These are phyloP conservation scores for Trypanosoma lewisi DNA, from an alignment of 208 protist genomes.

Conservation along the genomic window DNA sequence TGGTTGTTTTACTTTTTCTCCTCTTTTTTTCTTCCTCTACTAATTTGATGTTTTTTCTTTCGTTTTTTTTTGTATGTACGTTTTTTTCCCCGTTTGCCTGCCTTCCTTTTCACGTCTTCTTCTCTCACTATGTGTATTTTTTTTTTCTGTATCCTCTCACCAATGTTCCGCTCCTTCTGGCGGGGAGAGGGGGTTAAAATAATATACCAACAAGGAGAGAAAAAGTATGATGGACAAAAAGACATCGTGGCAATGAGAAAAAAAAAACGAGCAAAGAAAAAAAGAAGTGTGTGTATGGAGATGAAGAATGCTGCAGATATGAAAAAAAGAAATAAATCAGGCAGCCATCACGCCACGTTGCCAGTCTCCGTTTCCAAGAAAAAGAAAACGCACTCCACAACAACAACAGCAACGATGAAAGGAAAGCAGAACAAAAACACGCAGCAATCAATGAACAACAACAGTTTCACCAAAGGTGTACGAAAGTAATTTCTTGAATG, in stretches of 20 bases:
- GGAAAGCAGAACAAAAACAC: too few relatives aligned
- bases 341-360: constrained; percentile 9
- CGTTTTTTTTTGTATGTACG: not conserved
- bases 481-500: constrained; percentile 27
- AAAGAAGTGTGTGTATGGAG: constrained; percentile 17
- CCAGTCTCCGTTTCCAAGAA: not conserved
- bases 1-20: not conserved
- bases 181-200: too few relatives aligned
- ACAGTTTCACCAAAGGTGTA: constrained; percentile 35
- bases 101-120: not conserved
- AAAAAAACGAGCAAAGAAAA: constrained; percentile 20
- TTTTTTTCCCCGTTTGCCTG: not conserved
- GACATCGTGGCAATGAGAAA: not conserved
- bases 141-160: constrained; percentile 14
- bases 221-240: not conserved
- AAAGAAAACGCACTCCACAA: constrained; percentile 14
- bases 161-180: constrained; percentile 9
- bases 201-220: not conserved
- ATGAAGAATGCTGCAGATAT: constrained; percentile 1
- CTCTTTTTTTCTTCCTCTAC: not conserved
- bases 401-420: constrained; percentile 14
- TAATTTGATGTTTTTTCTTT: not conserved
- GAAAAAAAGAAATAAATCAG: constrained; percentile 10
- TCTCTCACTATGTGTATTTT: not conserved
- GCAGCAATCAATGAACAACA: constrained; percentile 24